Percentiles rank a stretch among this genome's conserved stretches.
These are phyloP conservation scores for Colletotrichum sp. DNA, from an alignment of 2,329 filamentous ascomycete species.

Conservation along the genomic window DNA sequence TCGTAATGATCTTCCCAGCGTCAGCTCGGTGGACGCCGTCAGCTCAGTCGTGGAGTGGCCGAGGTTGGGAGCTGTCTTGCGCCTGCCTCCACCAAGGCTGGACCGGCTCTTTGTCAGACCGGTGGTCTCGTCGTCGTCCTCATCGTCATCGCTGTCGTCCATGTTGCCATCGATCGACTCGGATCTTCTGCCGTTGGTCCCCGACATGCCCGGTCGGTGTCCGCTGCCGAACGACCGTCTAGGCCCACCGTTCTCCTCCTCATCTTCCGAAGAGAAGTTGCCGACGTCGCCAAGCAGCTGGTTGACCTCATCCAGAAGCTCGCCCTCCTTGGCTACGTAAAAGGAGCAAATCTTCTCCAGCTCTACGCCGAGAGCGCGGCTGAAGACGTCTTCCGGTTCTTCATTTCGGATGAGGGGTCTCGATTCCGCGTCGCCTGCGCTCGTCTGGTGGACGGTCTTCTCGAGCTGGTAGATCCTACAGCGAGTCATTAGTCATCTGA, in stretches of 20 bases:
- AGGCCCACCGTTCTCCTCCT: constrained; percentile 22
- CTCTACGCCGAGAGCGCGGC: constrained; percentile 82
- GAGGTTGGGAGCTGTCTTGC: constrained; percentile 39
- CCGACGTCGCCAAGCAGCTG: constrained; percentile 78
- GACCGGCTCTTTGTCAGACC: constrained; percentile 52
- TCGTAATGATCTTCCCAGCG: constrained; percentile 51
- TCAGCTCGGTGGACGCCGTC: constrained; percentile 66
- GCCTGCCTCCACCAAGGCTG: constrained; percentile 39
- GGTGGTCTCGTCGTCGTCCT: constrained; percentile 66
- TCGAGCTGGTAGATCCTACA: constrained; percentile 91
- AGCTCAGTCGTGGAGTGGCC: constrained; percentile 58
- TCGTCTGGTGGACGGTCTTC: constrained; percentile 74
- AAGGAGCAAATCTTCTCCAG: constrained; percentile 94
- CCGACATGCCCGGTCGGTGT: constrained; percentile 29
- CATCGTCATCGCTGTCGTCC: constrained; percentile 70
- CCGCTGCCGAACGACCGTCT: constrained; percentile 24
- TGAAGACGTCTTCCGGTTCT: constrained; percentile 84
- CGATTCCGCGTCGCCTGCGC: constrained; percentile 76
- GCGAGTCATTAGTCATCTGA: neutral
- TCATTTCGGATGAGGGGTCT: constrained; percentile 78
- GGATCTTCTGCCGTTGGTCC: constrained; percentile 42
- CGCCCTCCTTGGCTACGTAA: constrained; percentile 86
- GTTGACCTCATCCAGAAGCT: constrained; percentile 82
- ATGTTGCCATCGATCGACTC: constrained; percentile 60
- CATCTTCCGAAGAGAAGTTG: constrained; percentile 60